These are phyloP conservation scores for Leccinum angustisporum DNA, from an alignment of 1,284 basidiomycete species.

Conservation along the genomic window DNA sequence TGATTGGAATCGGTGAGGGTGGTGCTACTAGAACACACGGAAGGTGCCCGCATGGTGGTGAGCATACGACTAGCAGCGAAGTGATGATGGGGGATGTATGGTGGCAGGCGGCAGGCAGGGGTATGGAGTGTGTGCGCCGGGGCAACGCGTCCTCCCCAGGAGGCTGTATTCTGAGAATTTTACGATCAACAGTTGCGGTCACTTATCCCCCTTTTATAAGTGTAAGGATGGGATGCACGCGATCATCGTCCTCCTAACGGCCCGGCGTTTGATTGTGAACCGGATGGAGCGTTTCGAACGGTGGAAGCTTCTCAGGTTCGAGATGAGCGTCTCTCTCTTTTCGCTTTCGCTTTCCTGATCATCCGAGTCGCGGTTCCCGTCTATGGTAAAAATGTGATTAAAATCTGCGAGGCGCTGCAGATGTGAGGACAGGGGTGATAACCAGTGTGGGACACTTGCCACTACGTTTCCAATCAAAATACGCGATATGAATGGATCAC, in stretches of 20 bases:
- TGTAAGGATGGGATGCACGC: slow-evolving; percentile 14
- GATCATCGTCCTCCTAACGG: slow-evolving; percentile 1
- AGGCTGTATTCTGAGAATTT: slow-evolving; percentile 4
- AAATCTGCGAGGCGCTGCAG: neutral
- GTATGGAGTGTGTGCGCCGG: neutral
- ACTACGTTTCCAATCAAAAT: neutral
- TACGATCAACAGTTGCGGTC: neutral
- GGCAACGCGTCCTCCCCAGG: slow-evolving; percentile 1
- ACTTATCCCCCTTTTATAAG: slow-evolving; percentile 11
- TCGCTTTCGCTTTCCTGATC: neutral
- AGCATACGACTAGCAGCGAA: neutral
- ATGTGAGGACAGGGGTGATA: neutral
- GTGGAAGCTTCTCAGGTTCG: slow-evolving; percentile 15
- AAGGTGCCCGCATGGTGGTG: slow-evolving; percentile 17
- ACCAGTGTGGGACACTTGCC: neutral
- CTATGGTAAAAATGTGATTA: neutral
- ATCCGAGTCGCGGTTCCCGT: neutral
- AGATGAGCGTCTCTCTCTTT: slow-evolving; percentile 13
- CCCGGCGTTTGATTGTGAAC: slow-evolving; percentile 9
- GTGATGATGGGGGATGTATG: slow-evolving; percentile 4
- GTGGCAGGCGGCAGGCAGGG: neutral
- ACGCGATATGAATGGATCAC: neutral
- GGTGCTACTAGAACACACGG: slow-evolving; percentile 22
- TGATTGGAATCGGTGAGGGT: slow-evolving; percentile 9
- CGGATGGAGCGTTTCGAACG: slow-evolving; percentile 3